phyloP scores from a whole-genome alignment of 2,329 filamentous ascomycete genomes.

The Calonectria multiphialidica region DNA sequence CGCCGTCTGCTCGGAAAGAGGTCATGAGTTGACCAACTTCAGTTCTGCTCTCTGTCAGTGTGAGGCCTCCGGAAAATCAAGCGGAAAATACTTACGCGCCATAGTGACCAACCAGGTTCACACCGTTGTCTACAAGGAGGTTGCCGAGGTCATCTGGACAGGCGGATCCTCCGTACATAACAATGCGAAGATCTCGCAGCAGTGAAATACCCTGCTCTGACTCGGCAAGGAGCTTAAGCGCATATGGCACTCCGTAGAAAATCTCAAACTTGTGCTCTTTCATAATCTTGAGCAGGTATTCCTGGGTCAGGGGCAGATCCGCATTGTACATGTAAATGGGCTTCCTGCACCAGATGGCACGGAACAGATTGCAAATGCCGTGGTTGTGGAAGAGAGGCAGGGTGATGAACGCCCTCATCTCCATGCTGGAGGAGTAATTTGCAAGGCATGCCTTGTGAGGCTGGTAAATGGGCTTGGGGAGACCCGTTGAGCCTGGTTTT shows the following conservation, averaged over 20 bases:
- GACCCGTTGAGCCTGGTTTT: conserved; percentile 65
- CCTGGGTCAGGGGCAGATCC: conserved; percentile 64
- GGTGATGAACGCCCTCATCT: conserved; percentile 64
- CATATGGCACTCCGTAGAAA: conserved; percentile 72
- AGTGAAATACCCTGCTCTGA: conserved; percentile 62
- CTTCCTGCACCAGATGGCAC: conserved; percentile 63
- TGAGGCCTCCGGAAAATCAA: background rate
- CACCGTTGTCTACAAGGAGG: conserved; percentile 61
- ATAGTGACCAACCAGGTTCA: conserved; percentile 68
- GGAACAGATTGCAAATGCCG: conserved; percentile 66
- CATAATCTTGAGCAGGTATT: conserved; percentile 59
- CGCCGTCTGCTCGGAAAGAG: conserved; percentile 34
- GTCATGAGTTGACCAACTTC: conserved; percentile 45
- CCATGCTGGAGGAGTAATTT: conserved; percentile 56
- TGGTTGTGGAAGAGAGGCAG: conserved; percentile 71
- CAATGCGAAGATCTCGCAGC: conserved; percentile 60
- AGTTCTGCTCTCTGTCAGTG: conserved; percentile 24
- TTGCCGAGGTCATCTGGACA: conserved; percentile 71
- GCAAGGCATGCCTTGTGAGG: conserved; percentile 63
- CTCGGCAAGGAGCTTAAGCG: conserved; percentile 72
- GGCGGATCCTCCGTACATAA: conserved; percentile 67
- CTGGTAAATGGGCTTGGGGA: conserved; percentile 73
- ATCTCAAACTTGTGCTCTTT: conserved; percentile 57
- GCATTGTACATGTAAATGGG: conserved; percentile 67
- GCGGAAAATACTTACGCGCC: conserved; percentile 57